Conservation (phyloP, 2,329 filamentous ascomycete genomes). For the Neocatenulostroma microsporum region DNA sequence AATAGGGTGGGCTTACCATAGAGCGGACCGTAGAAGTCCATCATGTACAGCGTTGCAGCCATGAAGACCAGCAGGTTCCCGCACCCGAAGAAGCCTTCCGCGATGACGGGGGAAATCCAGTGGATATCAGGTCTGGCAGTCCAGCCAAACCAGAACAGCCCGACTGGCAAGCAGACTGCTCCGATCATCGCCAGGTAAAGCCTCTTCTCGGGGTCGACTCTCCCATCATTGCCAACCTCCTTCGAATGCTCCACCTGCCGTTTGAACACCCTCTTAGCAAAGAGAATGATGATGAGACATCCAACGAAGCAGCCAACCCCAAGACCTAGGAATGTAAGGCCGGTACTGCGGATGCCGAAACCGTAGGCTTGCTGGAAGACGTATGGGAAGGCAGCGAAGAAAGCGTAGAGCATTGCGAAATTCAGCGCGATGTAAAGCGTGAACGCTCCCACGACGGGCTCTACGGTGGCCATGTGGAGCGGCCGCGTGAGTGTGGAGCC, state of each 20-base stretch:
- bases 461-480: conserved; percentile 22
- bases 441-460: conserved; percentile 25
- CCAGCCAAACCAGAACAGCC: conserved; percentile 33
- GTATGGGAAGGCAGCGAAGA: conserved; percentile 19
- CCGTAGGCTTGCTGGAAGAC: conserved; percentile 18
- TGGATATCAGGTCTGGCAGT: conserved; percentile 24
- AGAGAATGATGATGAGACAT: conserved; percentile 16
- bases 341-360: conserved; percentile 12
- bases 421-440: conserved; percentile 17
- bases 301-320: conserved; percentile 15
- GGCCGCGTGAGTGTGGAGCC: conserved; percentile 13
- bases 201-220: conserved; percentile 8
- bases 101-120: conserved; percentile 32
- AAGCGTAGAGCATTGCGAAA: conserved; percentile 17
- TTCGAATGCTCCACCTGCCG: not conserved
- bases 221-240: conserved; percentile 6
- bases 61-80: conserved; percentile 35
- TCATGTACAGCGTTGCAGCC: conserved; percentile 36
- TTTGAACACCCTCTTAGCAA: not conserved
- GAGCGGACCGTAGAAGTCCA: conserved; percentile 48
- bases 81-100: conserved; percentile 20
- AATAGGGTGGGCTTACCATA: conserved; percentile 11
- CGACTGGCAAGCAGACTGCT: conserved; percentile 3
- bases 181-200: conserved; percentile 11
- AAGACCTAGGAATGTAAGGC: conserved; percentile 20